Conservation (phyloP, 331 rosid species). For the Malus hybrid region DNA sequence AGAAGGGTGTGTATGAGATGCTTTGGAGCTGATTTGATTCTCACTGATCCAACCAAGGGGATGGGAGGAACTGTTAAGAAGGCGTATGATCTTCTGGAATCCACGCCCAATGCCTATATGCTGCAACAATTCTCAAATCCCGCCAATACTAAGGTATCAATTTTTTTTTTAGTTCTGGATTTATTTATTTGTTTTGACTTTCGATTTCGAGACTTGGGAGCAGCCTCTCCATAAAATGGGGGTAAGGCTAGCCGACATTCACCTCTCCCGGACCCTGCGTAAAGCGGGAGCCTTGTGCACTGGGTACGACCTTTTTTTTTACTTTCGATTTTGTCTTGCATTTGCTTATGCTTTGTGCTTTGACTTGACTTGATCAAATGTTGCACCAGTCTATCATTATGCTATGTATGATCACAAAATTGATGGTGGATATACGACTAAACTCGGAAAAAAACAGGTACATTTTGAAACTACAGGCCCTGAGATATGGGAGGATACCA, state of each 20-base stretch:
- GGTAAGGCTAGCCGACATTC: no score
- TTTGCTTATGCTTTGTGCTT: neutral
- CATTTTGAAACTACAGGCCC: constrained; percentile 96
- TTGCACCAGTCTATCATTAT: neutral
- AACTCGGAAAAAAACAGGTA: constrained; percentile 34
- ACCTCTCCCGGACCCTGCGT: no score
- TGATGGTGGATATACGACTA: constrained; percentile 1
- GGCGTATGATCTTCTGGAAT: constrained; percentile 74
- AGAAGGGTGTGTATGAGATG: constrained; percentile 90
- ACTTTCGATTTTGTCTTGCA: no score
- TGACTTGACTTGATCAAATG: neutral
- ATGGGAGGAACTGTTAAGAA: constrained; percentile 93
- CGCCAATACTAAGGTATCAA: constrained; percentile 59
- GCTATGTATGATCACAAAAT: neutral
- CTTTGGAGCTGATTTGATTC: constrained; percentile 78
- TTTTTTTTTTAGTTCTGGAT: no score
- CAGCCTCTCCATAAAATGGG: no score
- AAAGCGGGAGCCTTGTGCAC: no score
- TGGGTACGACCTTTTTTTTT: no score
- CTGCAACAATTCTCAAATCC: constrained; percentile 88
- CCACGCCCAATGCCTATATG: constrained; percentile 75
- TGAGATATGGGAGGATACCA: constrained; percentile 91
- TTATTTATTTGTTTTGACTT: no score
- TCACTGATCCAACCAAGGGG: constrained; percentile 85
- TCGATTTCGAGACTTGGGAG: no score